A percentile compares a stretch with the other conserved stretches of the same genome.
Evolutionary conservation across 1,139 yeast genomes (phyloP).

Genomic region (Ogataea hybrid): DNA sequence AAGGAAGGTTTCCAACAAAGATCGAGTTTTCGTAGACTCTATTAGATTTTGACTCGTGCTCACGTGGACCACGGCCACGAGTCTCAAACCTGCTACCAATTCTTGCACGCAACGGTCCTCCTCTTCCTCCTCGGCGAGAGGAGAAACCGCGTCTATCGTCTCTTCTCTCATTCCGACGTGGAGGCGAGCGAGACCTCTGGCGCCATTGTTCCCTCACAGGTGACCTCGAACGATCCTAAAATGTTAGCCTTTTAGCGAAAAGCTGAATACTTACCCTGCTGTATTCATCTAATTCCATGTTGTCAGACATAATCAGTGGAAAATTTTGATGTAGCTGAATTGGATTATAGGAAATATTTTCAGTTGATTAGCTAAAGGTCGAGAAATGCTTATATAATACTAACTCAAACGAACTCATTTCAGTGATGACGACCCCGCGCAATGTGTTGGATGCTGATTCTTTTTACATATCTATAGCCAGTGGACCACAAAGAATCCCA

Average conservation of each 20-base stretch:
- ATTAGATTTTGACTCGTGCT: constrained; percentile 37
- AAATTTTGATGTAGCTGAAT: constrained; percentile 8
- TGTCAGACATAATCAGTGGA: constrained; percentile 27
- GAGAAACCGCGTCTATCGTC: constrained; percentile 9
- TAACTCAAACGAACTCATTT: no score
- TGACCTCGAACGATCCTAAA: constrained; percentile 35
- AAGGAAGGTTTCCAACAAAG: constrained; percentile 74
- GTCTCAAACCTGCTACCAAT: constrained; percentile 22
- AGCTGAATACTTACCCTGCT: constrained; percentile 29
- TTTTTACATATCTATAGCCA: no score
- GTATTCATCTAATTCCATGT: constrained; percentile 31
- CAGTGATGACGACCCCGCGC: no score
- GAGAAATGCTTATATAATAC: no score
- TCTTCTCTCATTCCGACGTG: constrained; percentile 7
- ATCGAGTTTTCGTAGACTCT: constrained; percentile 69
- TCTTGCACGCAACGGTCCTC: constrained; percentile 29
- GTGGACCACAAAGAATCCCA: no score
- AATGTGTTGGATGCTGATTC: no score
- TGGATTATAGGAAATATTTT: no score
- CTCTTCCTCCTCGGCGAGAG: constrained; percentile 21
- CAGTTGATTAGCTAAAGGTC: no score
- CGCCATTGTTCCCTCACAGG: constrained; percentile 27
- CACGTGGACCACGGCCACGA: constrained; percentile 15
- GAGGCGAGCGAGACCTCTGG: constrained; percentile 26
- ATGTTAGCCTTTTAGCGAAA: constrained; percentile 1